Evolutionary conservation across 805 yeast genomes (phyloP).

Genomic region (Candida suzukii): DNA sequence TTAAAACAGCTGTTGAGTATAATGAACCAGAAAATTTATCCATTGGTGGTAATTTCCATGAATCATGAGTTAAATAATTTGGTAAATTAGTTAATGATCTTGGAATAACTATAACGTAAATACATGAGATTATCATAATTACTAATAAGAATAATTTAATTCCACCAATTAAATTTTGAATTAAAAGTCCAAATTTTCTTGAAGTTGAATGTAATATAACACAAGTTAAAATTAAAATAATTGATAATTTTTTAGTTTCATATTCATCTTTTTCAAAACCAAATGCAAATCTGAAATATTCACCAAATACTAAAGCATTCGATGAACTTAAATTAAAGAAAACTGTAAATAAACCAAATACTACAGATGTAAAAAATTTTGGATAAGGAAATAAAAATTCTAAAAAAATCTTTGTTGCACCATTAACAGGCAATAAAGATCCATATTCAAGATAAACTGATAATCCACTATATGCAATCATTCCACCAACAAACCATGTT

Average conservation of each 20-base stretch:
- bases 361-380: conserved; percentile 32
- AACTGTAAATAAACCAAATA: conserved; percentile 34
- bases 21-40: conserved; percentile 22
- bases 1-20: conserved; percentile 38
- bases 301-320: conserved; percentile 43
- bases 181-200: conserved; percentile 32
- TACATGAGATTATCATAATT: conserved; percentile 31
- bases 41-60: conserved; percentile 11
- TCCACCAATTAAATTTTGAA: conserved; percentile 38
- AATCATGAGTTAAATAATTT: conserved; percentile 11
- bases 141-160: conserved; percentile 34
- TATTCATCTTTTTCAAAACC: conserved; percentile 25
- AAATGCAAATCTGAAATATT: conserved; percentile 34
- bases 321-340: conserved; percentile 35
- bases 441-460: conserved; percentile 59
- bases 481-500: conserved; percentile 53
- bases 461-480: conserved; percentile 53
- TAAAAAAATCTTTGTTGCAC: conserved; percentile 61
- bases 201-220: conserved; percentile 32
- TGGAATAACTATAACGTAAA: conserved; percentile 34
- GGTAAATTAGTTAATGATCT: conserved; percentile 11
- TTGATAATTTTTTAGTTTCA: conserved; percentile 17
- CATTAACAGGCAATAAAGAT: conserved; percentile 58
- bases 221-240: conserved; percentile 7
- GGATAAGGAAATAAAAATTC: conserved; percentile 57